Percentiles rank a stretch among this genome's conserved stretches.
phyloP scores from a whole-genome alignment of 495 filamentous ascomycete species.

The Haplographium delicatum region DNA sequence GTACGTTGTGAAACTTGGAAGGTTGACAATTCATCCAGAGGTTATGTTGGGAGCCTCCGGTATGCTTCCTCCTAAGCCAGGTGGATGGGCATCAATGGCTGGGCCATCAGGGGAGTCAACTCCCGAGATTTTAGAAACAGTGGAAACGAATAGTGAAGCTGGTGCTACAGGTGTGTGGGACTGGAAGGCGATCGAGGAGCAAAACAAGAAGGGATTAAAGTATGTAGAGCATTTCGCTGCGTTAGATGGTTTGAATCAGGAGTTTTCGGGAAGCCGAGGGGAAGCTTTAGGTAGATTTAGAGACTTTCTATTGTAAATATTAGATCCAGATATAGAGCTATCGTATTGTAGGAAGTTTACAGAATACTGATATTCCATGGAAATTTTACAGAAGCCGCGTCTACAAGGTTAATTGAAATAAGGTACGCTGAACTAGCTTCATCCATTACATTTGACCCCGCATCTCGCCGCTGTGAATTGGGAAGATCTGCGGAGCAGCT shows the following conservation, averaged over 20 bases:
- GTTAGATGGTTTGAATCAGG: conserved; percentile 40
- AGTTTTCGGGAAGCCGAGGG: conserved; percentile 43
- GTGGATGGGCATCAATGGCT: conserved; percentile 33
- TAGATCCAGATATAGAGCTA: conserved; percentile 6
- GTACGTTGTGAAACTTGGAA: conserved; percentile 55
- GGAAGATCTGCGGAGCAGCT: no score
- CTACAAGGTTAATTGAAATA: no score
- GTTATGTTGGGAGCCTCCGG: conserved; percentile 61
- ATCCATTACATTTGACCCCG: no score
- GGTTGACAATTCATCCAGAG: conserved; percentile 80
- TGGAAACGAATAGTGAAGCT: neutral
- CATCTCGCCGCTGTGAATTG: no score
- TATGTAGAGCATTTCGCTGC: conserved; percentile 44
- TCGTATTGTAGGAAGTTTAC: no score
- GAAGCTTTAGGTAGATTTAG: conserved; percentile 42
- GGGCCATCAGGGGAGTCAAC: conserved; percentile 21
- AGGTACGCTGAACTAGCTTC: no score
- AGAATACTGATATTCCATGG: no score
- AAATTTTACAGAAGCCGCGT: no score
- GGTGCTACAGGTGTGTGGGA: conserved; percentile 34
- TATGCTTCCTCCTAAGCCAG: conserved; percentile 53
- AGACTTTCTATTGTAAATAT: conserved; percentile 28
- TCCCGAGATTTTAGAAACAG: conserved; percentile 22
- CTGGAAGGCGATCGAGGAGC: conserved; percentile 41
- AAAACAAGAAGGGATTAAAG: conserved; percentile 42